phyloP scores from a whole-genome alignment of 805 yeast genomes.

The Hanseniaspora vineae region DNA sequence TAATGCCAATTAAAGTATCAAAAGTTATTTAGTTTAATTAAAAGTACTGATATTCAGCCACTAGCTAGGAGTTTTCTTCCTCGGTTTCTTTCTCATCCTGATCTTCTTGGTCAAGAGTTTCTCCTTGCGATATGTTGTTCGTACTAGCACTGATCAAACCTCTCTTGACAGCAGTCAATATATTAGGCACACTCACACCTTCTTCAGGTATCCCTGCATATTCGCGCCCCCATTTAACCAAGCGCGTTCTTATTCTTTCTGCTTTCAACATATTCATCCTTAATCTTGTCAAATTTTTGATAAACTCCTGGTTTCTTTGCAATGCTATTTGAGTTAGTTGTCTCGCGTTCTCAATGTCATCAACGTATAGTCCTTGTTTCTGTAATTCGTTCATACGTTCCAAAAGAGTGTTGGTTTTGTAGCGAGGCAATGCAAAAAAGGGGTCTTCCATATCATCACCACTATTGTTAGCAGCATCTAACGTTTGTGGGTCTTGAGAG shows the following conservation, averaged over 20 bases:
- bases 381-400: slow-evolving; percentile 18
- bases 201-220: slow-evolving; percentile 54
- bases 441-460: slow-evolving; percentile 29
- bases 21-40: no score
- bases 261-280: slow-evolving; percentile 70
- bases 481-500: background rate
- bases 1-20: no score
- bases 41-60: background rate
- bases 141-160: slow-evolving; percentile 25
- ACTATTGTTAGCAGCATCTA: background rate
- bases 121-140: slow-evolving; percentile 22
- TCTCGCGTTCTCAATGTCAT: slow-evolving; percentile 54
- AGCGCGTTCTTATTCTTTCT: slow-evolving; percentile 54
- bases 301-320: slow-evolving; percentile 78
- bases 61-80: slow-evolving; percentile 1
- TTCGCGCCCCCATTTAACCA: slow-evolving; percentile 77
- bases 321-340: slow-evolving; percentile 66
- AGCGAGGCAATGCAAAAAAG: slow-evolving; percentile 52
- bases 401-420: slow-evolving; percentile 9
- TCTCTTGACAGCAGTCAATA: slow-evolving; percentile 23
- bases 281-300: slow-evolving; percentile 60
- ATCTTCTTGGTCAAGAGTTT: slow-evolving; percentile 10
- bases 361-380: slow-evolving; percentile 34
- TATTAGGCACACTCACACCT: slow-evolving; percentile 26
- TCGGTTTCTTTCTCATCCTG: slow-evolving; percentile 8